These are phyloP conservation scores for Sporothrix globosa DNA, from an alignment of 2,329 filamentous ascomycete genomes.

Conservation along the genomic window DNA sequence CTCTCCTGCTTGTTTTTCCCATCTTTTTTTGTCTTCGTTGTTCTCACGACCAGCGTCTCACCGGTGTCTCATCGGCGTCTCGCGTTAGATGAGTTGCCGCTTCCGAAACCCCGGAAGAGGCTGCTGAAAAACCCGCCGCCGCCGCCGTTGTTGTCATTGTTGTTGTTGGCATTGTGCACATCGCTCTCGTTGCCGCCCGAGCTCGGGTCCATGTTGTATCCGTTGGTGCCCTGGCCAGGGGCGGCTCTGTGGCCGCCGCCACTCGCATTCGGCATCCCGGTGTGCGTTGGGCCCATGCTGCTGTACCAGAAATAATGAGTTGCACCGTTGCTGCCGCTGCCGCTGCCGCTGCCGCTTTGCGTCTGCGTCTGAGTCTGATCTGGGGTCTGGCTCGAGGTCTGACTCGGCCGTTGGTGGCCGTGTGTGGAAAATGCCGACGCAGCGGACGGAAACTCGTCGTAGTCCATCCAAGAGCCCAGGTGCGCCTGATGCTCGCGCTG, in stretches of 20 bases:
- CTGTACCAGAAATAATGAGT: slow-evolving; percentile 23
- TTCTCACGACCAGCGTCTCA: too few relatives aligned
- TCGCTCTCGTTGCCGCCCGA: background rate
- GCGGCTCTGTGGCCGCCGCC: background rate
- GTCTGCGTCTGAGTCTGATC: background rate
- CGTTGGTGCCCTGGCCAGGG: background rate
- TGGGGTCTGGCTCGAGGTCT: background rate
- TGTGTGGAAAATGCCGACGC: background rate
- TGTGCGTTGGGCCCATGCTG: slow-evolving; percentile 14
- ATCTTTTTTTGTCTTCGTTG: background rate
- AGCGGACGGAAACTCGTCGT: background rate
- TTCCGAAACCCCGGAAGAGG: slow-evolving; percentile 7
- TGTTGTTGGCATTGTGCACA: background rate
- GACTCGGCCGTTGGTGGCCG: background rate
- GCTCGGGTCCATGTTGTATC: background rate
- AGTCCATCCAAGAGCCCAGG: slow-evolving; percentile 27
- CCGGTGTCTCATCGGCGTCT: slow-evolving; percentile 30
- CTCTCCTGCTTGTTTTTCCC: background rate
- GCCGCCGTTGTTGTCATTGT: slow-evolving; percentile 14
- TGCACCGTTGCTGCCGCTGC: slow-evolving; percentile 16
- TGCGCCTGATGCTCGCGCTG: slow-evolving; percentile 11
- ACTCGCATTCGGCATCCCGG: background rate
- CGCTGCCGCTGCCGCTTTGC: background rate
- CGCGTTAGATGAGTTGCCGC: slow-evolving; percentile 18
- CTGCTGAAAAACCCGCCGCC: background rate